Conservation (phyloP, 2,329 filamentous ascomycete genomes). For the Aspergillus vadensis region DNA sequence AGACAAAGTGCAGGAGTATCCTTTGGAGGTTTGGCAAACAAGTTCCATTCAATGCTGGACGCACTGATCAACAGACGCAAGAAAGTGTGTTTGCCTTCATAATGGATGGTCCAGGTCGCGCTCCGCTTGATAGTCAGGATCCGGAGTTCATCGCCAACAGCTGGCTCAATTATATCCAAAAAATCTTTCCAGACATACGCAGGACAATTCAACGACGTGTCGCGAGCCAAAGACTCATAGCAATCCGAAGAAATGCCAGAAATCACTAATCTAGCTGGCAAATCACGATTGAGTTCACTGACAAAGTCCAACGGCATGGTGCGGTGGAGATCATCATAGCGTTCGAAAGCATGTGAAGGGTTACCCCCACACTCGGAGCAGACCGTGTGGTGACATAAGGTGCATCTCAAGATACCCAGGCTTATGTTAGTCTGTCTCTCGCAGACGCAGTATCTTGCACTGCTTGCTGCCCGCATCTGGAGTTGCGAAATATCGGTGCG, state of each 20-base stretch:
- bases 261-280: constrained; percentile 48
- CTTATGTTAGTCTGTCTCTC: constrained; percentile 52
- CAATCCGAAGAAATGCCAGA: constrained; percentile 29
- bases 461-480: constrained; percentile 30
- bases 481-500: constrained; percentile 22
- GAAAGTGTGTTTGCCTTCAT: constrained; percentile 28
- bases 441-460: constrained; percentile 57
- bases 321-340: constrained; percentile 31
- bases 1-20: constrained; percentile 42
- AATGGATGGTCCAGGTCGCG: constrained; percentile 35
- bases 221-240: constrained; percentile 25
- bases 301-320: constrained; percentile 49
- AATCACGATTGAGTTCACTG: constrained; percentile 40
- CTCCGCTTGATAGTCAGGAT: constrained; percentile 34
- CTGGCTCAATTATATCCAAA: constrained; percentile 29
- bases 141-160: constrained; percentile 30
- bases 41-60: constrained; percentile 46
- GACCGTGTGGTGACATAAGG: constrained; percentile 56
- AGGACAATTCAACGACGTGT: constrained; percentile 17
- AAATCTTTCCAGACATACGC: constrained; percentile 38
- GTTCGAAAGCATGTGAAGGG: constrained; percentile 52
- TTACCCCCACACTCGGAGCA: constrained; percentile 58
- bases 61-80: constrained; percentile 31
- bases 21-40: constrained; percentile 50
- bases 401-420: constrained; percentile 50